Evolutionary conservation across 1,139 yeast genomes (phyloP), one percentile per base, ranked within the genome.

Genomic region (Spathaspora sp.): DNA sequence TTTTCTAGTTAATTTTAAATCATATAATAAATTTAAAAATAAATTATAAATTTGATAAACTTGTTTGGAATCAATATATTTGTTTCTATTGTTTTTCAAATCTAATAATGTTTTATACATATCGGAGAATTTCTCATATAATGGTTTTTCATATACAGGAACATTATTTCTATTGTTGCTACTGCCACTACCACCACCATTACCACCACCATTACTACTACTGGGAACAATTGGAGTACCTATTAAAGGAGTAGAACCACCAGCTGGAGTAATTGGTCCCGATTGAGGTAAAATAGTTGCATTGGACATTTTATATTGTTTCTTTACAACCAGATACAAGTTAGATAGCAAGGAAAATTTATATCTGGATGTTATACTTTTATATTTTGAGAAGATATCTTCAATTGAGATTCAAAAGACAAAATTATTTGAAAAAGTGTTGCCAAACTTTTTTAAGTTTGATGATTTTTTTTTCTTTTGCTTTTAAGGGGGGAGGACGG

Each of bases 41-140:
- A 67, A 63, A 52, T 80, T 80, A 54, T 84, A 84, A 24, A 81
- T 74, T 9, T 64, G 59, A 54, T 77, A 74, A 16, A 86, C 82
- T 56, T 83, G 89, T 55, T 79, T 77, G 33, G 89, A 82, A 58
- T 80, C 81, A 57, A 86, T 71, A 55, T 77, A 86, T 51, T 80
- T 81, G 40, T 75, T 65, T 47, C 90, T 74, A 62, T 86, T 85
- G 58, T 80, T 82, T 60, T 86, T 86, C 56, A 85, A 65, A n/a
- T 67, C 64, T 4, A 84, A 71, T 26, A 86, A 64, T 11, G 68
- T 63, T 45, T 72, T 66, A 58, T 89, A 76, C 40, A 81, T 76
- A 15, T 60, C 65, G 2, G 69, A 58, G 41, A 86, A 68, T 43
- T 76, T 68, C 31, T 74, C 76, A 54, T 78, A 71, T 47, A 82